Percentiles rank a stretch among this genome's conserved stretches.
Conservation (phyloP, 345 rosid genomes). For the Eucalyptus pauciflora region DNA sequence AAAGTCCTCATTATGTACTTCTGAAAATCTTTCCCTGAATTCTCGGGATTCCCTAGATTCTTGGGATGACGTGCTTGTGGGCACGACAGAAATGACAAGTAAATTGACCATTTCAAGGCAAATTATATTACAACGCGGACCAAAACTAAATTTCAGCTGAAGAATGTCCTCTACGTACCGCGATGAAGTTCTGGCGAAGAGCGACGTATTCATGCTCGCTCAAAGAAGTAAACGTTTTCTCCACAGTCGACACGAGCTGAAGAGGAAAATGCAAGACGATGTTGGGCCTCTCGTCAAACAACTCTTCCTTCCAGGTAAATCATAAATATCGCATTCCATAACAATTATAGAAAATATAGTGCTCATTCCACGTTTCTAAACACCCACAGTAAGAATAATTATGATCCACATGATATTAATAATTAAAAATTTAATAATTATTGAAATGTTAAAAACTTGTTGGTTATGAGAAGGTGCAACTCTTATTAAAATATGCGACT, state of each 20-base stretch:
- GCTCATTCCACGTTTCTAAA: not conserved
- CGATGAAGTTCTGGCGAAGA: not conserved
- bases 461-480: too few species aligned
- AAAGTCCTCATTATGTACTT: conserved; percentile 69
- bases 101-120: not conserved
- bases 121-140: accelerated
- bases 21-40: conserved; percentile 65
- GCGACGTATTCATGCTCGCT: not conserved
- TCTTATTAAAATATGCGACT: too few species aligned
- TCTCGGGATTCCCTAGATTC: conserved; percentile 19
- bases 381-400: not conserved
- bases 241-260: not conserved
- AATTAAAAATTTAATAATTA: too few species aligned
- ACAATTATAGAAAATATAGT: not conserved
- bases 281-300: not conserved
- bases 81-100: not conserved
- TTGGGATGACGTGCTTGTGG: conserved; percentile 31
- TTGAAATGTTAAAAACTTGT: too few species aligned
- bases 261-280: not conserved
- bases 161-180: not conserved
- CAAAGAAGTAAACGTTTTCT: accelerated
- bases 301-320: not conserved
- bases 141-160: not conserved
- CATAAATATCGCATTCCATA: not conserved
- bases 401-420: too few species aligned